Base-by-base conservation (phyloP, 2,329 filamentous ascomycete species). In the Venturia oleaginea region DNA sequence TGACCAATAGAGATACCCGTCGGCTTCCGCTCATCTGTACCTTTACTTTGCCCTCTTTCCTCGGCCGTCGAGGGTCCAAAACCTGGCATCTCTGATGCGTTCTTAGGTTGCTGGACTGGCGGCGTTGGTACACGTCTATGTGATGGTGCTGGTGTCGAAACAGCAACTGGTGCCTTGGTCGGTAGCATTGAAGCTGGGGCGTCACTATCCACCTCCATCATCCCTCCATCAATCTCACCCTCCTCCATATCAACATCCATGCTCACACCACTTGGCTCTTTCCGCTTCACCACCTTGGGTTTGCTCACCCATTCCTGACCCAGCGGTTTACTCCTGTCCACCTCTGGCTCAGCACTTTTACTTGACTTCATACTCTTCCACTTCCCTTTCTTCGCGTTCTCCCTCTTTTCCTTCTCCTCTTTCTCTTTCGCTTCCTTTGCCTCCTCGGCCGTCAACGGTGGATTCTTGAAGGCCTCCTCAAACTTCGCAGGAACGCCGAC, bases 321-420 rank as follows among this genome's bases (percentile, higher is more conserved):
- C 61, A 61, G 32, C 32, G 40, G 71, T 78, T 69, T 78, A 78
- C 69, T 69, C 61, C 69, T 68, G n/a, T 79, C 80, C 51, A 74
- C 76, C 13, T 57, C 51, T 27, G 51, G 51, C 51, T 57, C 51
- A 57, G 27, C 51, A 57, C 27, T 32, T 30, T 57, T 57, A 7
- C 19, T 75, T 74, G 27, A 72, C 71, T 24, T 62, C 61, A 48
- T 59, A 42, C 46, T 43, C 38, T 61, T 68, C 67, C 46, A 70
- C 67, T 19, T 66, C 55, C 30, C 65, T 67, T 59, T 70, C 66
- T 64, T 54, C 32, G 30, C 71, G 78, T 69, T 78, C 78, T 69
- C 69, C n/a, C 79, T 80, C 51, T 74, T 76, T 13, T 75, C 74
- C 24, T 72, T 71, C 69, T 75, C 76, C 38, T 68, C 67, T 46